A percentile compares a stretch with the other conserved stretches of the same genome.
Evolutionary conservation across 805 yeast genomes (phyloP).

Genomic region (Saccharomycopsis fodiens): DNA sequence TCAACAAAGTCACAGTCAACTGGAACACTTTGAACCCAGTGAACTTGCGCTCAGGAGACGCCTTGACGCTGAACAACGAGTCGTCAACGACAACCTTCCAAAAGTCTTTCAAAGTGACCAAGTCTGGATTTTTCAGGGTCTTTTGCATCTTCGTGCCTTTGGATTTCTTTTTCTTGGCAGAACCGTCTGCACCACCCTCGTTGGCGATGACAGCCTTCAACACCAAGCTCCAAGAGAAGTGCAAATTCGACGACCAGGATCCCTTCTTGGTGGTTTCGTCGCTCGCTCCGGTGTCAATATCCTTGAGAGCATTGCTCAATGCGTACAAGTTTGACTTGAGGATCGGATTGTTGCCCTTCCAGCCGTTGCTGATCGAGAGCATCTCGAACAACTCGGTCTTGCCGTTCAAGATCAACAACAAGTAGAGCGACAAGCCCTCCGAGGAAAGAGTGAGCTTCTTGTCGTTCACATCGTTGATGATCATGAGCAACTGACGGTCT

Average conservation of each 20-base stretch:
- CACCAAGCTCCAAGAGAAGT: constrained; percentile 66
- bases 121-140: constrained; percentile 20
- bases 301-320: constrained; percentile 58
- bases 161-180: constrained; percentile 35
- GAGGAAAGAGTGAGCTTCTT: constrained; percentile 54
- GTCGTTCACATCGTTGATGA: constrained; percentile 41
- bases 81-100: constrained; percentile 80
- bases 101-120: constrained; percentile 49
- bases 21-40: constrained; percentile 76
- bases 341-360: constrained; percentile 74
- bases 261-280: constrained; percentile 27
- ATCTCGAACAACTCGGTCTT: constrained; percentile 20
- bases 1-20: constrained; percentile 31
- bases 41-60: constrained; percentile 81
- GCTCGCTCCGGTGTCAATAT: constrained; percentile 36
- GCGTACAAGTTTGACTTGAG: constrained; percentile 56
- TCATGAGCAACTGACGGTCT: constrained; percentile 22
- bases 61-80: constrained; percentile 61
- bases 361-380: constrained; percentile 29
- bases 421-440: constrained; percentile 73
- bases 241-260: constrained; percentile 66
- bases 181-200: constrained; percentile 24
- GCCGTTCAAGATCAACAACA: constrained; percentile 37
- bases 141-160: constrained; percentile 23
- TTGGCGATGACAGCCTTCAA: constrained; percentile 34